These are phyloP conservation scores for Gyromitra esculenta DNA, from an alignment of 2,329 filamentous ascomycete species.

Conservation along the genomic window DNA sequence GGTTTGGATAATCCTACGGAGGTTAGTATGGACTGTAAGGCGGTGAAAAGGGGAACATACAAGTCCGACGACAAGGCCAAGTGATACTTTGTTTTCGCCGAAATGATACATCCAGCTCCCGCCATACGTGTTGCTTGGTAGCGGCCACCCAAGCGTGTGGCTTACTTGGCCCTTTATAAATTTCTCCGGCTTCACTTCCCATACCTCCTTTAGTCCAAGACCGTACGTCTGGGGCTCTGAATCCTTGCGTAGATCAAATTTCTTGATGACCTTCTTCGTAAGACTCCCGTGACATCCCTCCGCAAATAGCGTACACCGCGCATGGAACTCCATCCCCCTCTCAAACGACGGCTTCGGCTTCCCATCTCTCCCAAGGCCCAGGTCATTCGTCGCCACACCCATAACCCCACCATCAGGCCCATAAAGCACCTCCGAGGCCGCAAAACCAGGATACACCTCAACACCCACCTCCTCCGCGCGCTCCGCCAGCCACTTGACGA, in stretches of 20 bases:
- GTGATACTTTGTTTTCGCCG: slow-evolving; percentile 91
- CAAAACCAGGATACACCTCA: slow-evolving; percentile 95
- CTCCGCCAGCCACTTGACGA: slow-evolving; percentile 94
- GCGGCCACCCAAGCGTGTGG: slow-evolving; percentile 92
- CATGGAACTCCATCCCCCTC: slow-evolving; percentile 98
- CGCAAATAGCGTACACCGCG: slow-evolving; percentile 86
- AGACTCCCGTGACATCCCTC: slow-evolving; percentile 97
- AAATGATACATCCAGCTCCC: slow-evolving; percentile 99
- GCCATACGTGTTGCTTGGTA: slow-evolving; percentile 89
- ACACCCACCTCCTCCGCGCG: slow-evolving; percentile 96
- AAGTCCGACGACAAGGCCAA: slow-evolving; percentile 90
- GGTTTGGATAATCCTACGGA: slow-evolving; percentile 82
- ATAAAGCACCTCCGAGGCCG: slow-evolving; percentile 91
- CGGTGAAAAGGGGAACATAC: slow-evolving; percentile 34
- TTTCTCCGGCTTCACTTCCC: slow-evolving; percentile 93
- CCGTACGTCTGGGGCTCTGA: slow-evolving; percentile 96
- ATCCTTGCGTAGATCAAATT: slow-evolving; percentile 87
- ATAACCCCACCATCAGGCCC: slow-evolving; percentile 84
- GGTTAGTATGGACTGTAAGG: not conserved
- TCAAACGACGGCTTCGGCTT: slow-evolving; percentile 91
- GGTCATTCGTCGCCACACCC: slow-evolving; percentile 94
- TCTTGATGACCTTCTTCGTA: slow-evolving; percentile 93
- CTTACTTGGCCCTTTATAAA: slow-evolving; percentile 85
- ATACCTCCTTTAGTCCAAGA: slow-evolving; percentile 93
- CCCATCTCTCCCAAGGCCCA: slow-evolving; percentile 83